A percentile compares a stretch with the other conserved stretches of the same genome.
These are phyloP conservation scores for Amylocarpus encephaloides DNA, from an alignment of 2,329 filamentous ascomycete genomes.

Conservation along the genomic window DNA sequence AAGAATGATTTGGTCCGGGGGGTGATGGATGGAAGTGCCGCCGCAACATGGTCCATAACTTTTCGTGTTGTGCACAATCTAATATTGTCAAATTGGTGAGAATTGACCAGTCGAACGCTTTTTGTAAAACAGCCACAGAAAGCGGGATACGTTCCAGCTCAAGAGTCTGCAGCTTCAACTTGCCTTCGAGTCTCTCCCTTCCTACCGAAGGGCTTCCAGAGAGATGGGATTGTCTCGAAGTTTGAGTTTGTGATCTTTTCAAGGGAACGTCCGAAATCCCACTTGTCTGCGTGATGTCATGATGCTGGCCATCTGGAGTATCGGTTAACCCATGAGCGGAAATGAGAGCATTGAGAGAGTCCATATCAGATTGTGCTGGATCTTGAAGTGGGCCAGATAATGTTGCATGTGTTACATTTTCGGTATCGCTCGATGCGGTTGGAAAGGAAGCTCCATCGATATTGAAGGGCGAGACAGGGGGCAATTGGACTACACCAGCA, in stretches of 20 bases:
- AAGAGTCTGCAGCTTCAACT: slow-evolving; percentile 61
- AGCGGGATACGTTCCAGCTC: slow-evolving; percentile 70
- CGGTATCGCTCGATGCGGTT: slow-evolving; percentile 13
- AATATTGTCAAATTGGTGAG: slow-evolving; percentile 69
- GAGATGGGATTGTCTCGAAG: slow-evolving; percentile 22
- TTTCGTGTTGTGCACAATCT: slow-evolving; percentile 65
- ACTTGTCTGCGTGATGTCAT: slow-evolving; percentile 8
- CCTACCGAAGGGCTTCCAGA: slow-evolving; percentile 21
- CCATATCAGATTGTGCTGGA: slow-evolving; percentile 23
- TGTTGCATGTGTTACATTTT: slow-evolving; percentile 10
- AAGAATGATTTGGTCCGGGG: slow-evolving; percentile 21
- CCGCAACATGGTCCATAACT: slow-evolving; percentile 67
- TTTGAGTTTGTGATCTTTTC: slow-evolving; percentile 23
- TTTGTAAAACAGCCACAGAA: slow-evolving; percentile 64
- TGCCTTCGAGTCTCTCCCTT: slow-evolving; percentile 44
- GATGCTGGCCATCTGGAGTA: slow-evolving; percentile 1
- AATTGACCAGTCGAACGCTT: slow-evolving; percentile 67
- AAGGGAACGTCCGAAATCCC: slow-evolving; percentile 16
- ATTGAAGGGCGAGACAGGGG: slow-evolving; percentile 13
- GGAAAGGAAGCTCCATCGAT: slow-evolving; percentile 9
- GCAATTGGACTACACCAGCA: slow-evolving; percentile 7
- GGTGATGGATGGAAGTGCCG: slow-evolving; percentile 48
- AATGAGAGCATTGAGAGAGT: slow-evolving; percentile 25
- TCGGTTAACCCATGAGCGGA: slow-evolving; percentile 21
- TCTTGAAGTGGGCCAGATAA: not conserved